A percentile compares a stretch with the other conserved stretches of the same genome.
phyloP scores from a whole-genome alignment of 805 yeast species.

The Metschnikowia cerradonensis region DNA sequence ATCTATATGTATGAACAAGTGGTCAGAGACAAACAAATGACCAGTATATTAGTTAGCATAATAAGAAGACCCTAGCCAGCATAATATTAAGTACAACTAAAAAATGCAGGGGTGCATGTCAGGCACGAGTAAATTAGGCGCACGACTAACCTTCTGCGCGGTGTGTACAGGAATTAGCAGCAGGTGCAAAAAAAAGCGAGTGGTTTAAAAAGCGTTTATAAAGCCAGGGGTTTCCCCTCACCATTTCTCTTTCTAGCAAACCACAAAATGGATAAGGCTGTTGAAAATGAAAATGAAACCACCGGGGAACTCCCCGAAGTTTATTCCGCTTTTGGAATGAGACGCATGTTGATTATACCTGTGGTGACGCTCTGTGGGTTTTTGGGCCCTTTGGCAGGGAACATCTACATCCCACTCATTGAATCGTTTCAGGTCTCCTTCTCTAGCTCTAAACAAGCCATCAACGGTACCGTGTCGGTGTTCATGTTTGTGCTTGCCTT shows the following conservation, averaged over 20 bases:
- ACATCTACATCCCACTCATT: conserved; percentile 52
- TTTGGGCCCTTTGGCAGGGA: conserved; percentile 55
- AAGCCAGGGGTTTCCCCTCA: neutral
- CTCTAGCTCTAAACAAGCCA: conserved; percentile 36
- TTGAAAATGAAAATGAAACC: neutral
- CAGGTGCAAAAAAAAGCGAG: neutral
- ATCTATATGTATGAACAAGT: too few relatives aligned
- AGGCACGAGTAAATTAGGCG: neutral
- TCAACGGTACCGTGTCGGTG: conserved; percentile 55
- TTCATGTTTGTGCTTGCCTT: conserved; percentile 55
- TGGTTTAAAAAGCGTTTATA: neutral
- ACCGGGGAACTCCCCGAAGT: neutral
- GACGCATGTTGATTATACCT: conserved; percentile 26
- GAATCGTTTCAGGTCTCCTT: conserved; percentile 43
- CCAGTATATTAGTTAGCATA: too few relatives aligned
- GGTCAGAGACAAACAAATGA: too few relatives aligned
- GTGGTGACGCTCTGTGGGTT: conserved; percentile 49
- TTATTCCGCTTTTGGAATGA: conserved; percentile 7
- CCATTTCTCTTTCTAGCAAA: too few relatives aligned
- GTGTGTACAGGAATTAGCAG: neutral
- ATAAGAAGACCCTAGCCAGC: neutral
- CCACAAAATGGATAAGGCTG: neutral
- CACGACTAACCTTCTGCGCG: neutral
- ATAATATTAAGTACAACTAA: neutral
- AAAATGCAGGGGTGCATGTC: neutral